These are phyloP conservation scores for Neotropicomus parvogracilis DNA, from an alignment of 1,284 basidiomycete genomes.

Conservation along the genomic window DNA sequence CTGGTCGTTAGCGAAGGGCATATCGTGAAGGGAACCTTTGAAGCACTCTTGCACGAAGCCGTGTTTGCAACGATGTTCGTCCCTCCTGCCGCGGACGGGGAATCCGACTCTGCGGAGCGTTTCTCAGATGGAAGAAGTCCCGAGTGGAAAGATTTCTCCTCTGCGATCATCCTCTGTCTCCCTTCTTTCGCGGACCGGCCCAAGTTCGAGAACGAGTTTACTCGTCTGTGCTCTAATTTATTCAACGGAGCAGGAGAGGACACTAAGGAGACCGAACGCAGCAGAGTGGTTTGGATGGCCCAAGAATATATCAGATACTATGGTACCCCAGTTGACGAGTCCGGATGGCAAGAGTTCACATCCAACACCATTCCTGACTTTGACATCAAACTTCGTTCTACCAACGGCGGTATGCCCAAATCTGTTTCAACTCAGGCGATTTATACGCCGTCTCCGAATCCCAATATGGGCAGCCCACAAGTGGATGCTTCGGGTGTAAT, in stretches of 20 bases:
- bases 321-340: slow-evolving; percentile 45
- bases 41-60: slow-evolving; percentile 74
- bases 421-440: slow-evolving; percentile 53
- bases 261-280: slow-evolving; percentile 38
- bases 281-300: slow-evolving; percentile 59
- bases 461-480: slow-evolving; percentile 36
- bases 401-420: slow-evolving; percentile 37
- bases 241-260: slow-evolving; percentile 53
- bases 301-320: slow-evolving; percentile 61
- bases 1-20: slow-evolving; percentile 43
- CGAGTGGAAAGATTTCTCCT: slow-evolving; percentile 60
- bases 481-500: slow-evolving; percentile 3
- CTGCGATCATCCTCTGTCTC: slow-evolving; percentile 53
- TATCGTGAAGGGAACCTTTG: slow-evolving; percentile 63
- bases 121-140: slow-evolving; percentile 25
- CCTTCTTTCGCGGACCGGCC: slow-evolving; percentile 52
- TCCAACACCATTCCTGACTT: slow-evolving; percentile 45
- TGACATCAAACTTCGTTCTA: slow-evolving; percentile 17
- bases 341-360: slow-evolving; percentile 60
- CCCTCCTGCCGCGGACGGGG: slow-evolving; percentile 12
- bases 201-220: slow-evolving; percentile 67
- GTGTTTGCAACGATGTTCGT: slow-evolving; percentile 71
- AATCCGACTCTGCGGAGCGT: slow-evolving; percentile 3
- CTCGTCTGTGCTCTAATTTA: slow-evolving; percentile 60
- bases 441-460: slow-evolving; percentile 45